phyloP scores from a whole-genome alignment of 2,329 filamentous ascomycete genomes.

The Penicillium vulpinum region DNA sequence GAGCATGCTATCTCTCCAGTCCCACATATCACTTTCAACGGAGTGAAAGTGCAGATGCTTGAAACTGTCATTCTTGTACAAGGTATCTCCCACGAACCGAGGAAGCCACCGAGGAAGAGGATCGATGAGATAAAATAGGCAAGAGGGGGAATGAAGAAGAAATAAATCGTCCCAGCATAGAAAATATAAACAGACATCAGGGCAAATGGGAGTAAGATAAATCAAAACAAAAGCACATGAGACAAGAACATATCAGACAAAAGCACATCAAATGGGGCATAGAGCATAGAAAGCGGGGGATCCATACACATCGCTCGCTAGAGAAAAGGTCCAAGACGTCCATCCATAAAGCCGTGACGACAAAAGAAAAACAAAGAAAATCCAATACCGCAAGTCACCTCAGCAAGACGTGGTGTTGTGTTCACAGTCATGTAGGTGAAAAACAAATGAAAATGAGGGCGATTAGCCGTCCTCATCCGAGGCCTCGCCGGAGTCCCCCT shows the following conservation, averaged over 20 bases:
- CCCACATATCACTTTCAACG: not conserved
- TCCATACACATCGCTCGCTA: constrained; percentile 41
- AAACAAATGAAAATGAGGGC: not conserved
- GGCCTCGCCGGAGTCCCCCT: constrained; percentile 49
- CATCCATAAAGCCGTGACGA: constrained; percentile 34
- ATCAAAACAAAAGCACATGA: constrained; percentile 13
- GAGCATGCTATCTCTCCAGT: not conserved
- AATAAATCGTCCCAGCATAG: constrained; percentile 16
- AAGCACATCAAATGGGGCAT: constrained; percentile 21
- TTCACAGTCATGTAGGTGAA: not conserved
- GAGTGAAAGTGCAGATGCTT: constrained; percentile 1
- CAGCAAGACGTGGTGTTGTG: not conserved
- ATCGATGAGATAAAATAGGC: constrained; percentile 2
- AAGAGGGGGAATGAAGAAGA: constrained; percentile 10
- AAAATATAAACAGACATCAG: constrained; percentile 20
- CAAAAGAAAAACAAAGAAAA: constrained; percentile 25
- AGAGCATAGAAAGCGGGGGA: constrained; percentile 23
- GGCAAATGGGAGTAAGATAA: constrained; percentile 11
- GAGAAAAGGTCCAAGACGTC: constrained; percentile 29
- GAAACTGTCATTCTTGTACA: constrained; percentile 27
- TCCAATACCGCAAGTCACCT: constrained; percentile 10
- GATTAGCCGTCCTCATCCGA: constrained; percentile 54
- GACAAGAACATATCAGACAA: constrained; percentile 9
- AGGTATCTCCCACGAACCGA: constrained; percentile 19
- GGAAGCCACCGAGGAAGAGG: constrained; percentile 13